phyloP scores from a whole-genome alignment of 2,329 filamentous ascomycete species.

The Colletotrichum destructivum region DNA sequence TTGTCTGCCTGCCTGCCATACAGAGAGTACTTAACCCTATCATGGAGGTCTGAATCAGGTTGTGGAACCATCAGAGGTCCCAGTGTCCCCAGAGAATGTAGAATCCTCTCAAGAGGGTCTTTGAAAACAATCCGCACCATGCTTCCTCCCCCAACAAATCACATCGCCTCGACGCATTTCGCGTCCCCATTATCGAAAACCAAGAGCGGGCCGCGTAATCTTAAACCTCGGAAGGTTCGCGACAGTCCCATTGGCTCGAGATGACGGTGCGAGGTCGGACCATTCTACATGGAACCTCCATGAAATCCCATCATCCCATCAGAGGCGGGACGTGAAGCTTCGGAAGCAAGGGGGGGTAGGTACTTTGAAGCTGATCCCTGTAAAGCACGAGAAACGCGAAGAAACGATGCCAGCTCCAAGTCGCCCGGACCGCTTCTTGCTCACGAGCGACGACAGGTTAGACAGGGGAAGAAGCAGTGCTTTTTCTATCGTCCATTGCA shows the following conservation, averaged over 20 bases:
- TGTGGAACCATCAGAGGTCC: neutral
- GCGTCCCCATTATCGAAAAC: neutral
- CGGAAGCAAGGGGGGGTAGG: neutral
- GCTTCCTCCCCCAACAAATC: neutral
- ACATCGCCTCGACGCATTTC: neutral
- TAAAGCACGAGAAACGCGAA: neutral
- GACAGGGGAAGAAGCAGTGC: no score
- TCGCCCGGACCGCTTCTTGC: no score
- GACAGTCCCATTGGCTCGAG: conserved; percentile 5
- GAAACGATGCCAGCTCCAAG: no score
- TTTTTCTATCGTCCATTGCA: no score
- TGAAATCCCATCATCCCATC: neutral
- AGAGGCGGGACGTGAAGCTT: neutral
- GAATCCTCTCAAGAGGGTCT: conserved; percentile 2
- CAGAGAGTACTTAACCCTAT: neutral
- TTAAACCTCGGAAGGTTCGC: conserved; percentile 8
- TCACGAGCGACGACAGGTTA: no score
- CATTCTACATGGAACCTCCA: conserved; percentile 18
- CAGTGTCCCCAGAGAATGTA: neutral
- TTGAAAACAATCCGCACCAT: neutral
- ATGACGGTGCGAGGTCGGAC: neutral
- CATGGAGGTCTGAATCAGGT: neutral
- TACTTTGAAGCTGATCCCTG: neutral
- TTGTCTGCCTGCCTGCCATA: neutral
- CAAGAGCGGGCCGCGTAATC: conserved; percentile 6